A percentile compares a stretch with the other conserved stretches of the same genome.
These are phyloP conservation scores for Fistulinella prunicolor DNA, from an alignment of 768 basidiomycete species.

Conservation along the genomic window DNA sequence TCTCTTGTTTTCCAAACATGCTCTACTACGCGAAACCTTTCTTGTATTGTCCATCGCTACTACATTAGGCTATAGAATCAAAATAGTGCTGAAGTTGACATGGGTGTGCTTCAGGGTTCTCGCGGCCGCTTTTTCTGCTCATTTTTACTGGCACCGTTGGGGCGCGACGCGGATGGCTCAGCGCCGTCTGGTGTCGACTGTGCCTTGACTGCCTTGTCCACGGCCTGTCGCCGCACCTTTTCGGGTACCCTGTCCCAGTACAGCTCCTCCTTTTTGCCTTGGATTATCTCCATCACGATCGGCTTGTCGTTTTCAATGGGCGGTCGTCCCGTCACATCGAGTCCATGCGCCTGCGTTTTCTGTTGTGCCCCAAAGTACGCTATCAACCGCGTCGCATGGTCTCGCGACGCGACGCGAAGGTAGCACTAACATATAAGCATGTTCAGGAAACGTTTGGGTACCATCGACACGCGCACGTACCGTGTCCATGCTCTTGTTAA, in stretches of 20 bases:
- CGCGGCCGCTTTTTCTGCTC: slow-evolving; percentile 19
- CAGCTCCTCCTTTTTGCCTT: slow-evolving; percentile 61
- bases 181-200: not conserved
- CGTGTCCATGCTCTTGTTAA: slow-evolving; percentile 69
- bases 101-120: not conserved
- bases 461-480: slow-evolving; percentile 41
- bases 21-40: not conserved
- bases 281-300: slow-evolving; percentile 54
- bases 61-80: not conserved
- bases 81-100: too few relatives aligned
- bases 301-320: slow-evolving; percentile 18
- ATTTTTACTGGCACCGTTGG: not conserved
- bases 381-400: slow-evolving; percentile 44
- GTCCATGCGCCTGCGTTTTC: slow-evolving; percentile 45
- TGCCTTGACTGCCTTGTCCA: slow-evolving; percentile 40
- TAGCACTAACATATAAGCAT: slow-evolving; percentile 54
- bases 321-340: slow-evolving; percentile 50
- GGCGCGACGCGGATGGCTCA: not conserved
- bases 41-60: slow-evolving; percentile 2
- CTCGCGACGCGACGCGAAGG: slow-evolving; percentile 58
- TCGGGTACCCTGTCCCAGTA: slow-evolving; percentile 83
- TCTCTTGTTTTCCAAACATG: not conserved
- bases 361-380: slow-evolving; percentile 39
- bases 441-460: too few relatives aligned
- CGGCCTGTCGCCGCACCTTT: slow-evolving; percentile 61